Evolutionary conservation across 1,139 yeast species (phyloP), one percentile per base, ranked within the genome.

Genomic region (Yamadazyma buinensis): DNA sequence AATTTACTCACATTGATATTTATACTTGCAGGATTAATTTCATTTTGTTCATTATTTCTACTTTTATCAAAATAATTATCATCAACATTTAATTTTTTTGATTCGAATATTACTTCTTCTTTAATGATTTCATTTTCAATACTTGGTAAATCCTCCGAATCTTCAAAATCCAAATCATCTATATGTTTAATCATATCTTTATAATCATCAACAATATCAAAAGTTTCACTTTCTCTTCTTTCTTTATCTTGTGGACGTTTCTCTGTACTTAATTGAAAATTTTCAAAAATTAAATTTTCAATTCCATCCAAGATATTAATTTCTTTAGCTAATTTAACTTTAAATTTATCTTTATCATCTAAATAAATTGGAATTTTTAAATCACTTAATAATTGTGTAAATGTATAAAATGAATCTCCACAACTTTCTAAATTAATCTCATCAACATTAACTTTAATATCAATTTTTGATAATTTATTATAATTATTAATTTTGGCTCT

Each of bases 341-440:
- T 65, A 57, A 69, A 77, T 53, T 76, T 80, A 17, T 77, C 77
- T 7, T 74, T 74, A 41, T 77, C 80, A 1, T 67, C 65, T 43
- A 79, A 75, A 11, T 67, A 63, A 4, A 84, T 59, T 0, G 90
- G 90, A 10, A 77, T 75, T 47, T 83, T 85, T 49, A 88, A 62
- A 47, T 87, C 95, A 43, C 76, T 80, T 11, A 83, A 42, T 15
- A 85, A 51, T 44, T 84, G 95, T 2, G 77, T 45, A 28, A 88
- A 57, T 6, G 90, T 77, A 49, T 85, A 83, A 0, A 80, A 71
- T 0, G 96, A 86, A 55, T 90, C 97, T 1, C 96, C 92, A 60
- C 96, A 88, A 2, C 87, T 48, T 26, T 81, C 80, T 1, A 83
- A 34, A 18, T 64, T 68, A 15, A 75, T 51, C 11, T 67, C 63